Evolutionary conservation across 805 yeast genomes (phyloP), one percentile per base, ranked within the genome.

Genomic region (Kazachstania taianensis): DNA sequence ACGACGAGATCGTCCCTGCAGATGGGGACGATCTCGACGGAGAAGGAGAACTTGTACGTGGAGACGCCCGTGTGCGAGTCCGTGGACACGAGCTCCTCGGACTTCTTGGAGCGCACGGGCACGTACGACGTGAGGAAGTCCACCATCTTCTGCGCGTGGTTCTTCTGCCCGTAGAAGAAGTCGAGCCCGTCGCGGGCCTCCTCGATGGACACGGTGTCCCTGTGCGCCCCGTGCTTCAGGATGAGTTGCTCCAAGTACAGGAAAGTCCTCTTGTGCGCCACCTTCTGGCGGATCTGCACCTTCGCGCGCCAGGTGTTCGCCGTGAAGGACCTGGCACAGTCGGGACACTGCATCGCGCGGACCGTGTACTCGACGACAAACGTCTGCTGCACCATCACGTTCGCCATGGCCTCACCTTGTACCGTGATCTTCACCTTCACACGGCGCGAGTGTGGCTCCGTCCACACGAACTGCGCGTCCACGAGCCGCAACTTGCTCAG

Each of bases 401-500:
- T 85, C 22, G 78, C 69, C 75, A 86, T 78, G 13, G 96, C 96
- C 57, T 92, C 98, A 44, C 96, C 96, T 61, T 89, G 97, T 19
- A 92, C 94, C 0, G 96, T 85, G 36, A 92, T 63, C 54, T 87
- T 86, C 43, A 94, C 75, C 59, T 85, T 78, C 41, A 89, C 75
- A 66, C 99, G 78, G 61, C 98, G 74, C 16, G 96, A 86, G 61
- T 92, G 99, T 2, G 99, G 98, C 65, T 92, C 99, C 1, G 99
- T 92, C 99, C 99, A 92, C 42, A 94, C 75, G 51, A 87, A 92
- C 4, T 86, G 73, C 2, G 98, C 99, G 64, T 92, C 97, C 22
- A 85, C 75, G 41, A 92, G 65, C 48, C 96, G 68, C 32, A 86
- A 92, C 53, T 82, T 81, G 46, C 73, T 78, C 48, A 92, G 68